Evolutionary conservation across 345 rosid genomes (phyloP), one percentile per base, ranked within the genome.

Genomic region (Eucalyptus cladocalyx): DNA sequence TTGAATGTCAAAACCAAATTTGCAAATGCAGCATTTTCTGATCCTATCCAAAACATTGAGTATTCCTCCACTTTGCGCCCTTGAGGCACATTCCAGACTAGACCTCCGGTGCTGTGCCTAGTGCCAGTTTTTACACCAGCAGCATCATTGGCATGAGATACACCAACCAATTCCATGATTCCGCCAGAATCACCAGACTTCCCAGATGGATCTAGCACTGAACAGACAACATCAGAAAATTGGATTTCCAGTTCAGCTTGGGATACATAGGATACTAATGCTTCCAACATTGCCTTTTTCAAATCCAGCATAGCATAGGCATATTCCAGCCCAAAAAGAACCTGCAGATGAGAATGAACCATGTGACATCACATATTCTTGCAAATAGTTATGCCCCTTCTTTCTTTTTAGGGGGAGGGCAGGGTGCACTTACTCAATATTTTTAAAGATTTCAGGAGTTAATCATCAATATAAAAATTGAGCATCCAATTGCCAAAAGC

Each of bases 301-400:
- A 98, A 88, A 86, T 89, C 86, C 21, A 93, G 93, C 88, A 97
- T 93, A 51, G 94, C 93, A 90, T 95, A 93, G 5, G 97, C 94
- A 87, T 95, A 97, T 87, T 97, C 99, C 92, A 98, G 93, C 87
- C 99, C 99, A 92, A 93, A 98, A 45, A 98, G 98, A 45, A 94
- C 95, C 99, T 98, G 93, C 87, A 94, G 7, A 60, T 15, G 65
- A 45, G 80, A 30, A 87, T 34, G 58, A 69, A 89, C 45, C 65
- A 60, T 17, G 45, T 49, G 47, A 53, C n/a, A 53, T 32, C 42
- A 32, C 58, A 32, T 4, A 53, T 53, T 58, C 32, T 32, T 11
- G 58, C 45, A 19, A 86, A 53, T 5, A 32, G 62, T 2, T 86
- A 42, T 8, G 11, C 9, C 11, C 43, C 87, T 86, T 2, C 24